Evolutionary conservation across 495 filamentous ascomycete species (phyloP).

Genomic region (Lasiosphaeria miniovina): DNA sequence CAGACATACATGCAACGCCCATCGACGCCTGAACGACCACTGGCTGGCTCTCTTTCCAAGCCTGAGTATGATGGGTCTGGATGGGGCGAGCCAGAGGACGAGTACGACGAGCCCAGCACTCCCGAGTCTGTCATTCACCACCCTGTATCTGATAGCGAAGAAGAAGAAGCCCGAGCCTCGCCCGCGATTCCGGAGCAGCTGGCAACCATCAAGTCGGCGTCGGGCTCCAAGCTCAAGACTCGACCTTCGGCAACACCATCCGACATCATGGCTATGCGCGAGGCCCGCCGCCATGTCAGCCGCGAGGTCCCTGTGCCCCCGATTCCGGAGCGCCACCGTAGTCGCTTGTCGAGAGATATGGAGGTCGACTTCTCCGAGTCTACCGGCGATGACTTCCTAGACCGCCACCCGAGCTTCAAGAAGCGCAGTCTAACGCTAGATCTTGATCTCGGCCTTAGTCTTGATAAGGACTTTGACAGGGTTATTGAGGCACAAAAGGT

Average conservation of each 20-base stretch:
- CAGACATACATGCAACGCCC: slow-evolving; percentile 56
- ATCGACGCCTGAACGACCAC: slow-evolving; percentile 57
- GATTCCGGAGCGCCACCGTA: slow-evolving; percentile 58
- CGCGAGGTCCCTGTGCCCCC: slow-evolving; percentile 62
- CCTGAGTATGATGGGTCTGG: slow-evolving; percentile 55
- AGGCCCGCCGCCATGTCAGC: slow-evolving; percentile 80
- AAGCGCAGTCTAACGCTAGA: slow-evolving; percentile 65
- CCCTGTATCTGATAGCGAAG: slow-evolving; percentile 52
- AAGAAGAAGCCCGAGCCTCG: slow-evolving; percentile 46
- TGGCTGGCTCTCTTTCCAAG: slow-evolving; percentile 42
- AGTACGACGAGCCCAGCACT: slow-evolving; percentile 63
- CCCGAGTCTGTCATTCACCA: slow-evolving; percentile 94
- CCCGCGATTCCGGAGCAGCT: slow-evolving; percentile 73
- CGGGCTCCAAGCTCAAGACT: slow-evolving; percentile 84
- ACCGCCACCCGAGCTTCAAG: slow-evolving; percentile 55
- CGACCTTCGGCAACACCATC: slow-evolving; percentile 82
- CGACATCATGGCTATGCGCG: slow-evolving; percentile 83
- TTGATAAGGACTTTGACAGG: slow-evolving; percentile 90
- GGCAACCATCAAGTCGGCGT: slow-evolving; percentile 83
- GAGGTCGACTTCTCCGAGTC: slow-evolving; percentile 29
- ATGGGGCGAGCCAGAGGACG: slow-evolving; percentile 51
- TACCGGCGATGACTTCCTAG: slow-evolving; percentile 38
- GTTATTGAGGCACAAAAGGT: slow-evolving; percentile 99
- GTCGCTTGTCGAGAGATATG: slow-evolving; percentile 46
- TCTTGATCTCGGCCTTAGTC: slow-evolving; percentile 75